Conservation (phyloP, 2,329 filamentous ascomycete genomes). For the Epichloe gansuensis region DNA sequence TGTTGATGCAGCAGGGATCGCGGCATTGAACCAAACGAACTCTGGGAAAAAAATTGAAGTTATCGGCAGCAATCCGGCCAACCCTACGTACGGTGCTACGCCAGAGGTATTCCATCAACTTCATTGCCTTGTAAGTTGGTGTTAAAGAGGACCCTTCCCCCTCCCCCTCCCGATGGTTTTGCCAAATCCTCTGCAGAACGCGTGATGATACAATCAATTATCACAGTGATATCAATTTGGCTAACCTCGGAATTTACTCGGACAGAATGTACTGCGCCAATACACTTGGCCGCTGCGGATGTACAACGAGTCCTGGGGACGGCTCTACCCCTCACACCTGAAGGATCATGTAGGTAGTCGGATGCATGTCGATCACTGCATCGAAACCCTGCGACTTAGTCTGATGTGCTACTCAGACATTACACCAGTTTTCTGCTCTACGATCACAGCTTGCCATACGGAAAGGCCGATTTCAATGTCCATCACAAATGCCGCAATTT, state of each 20-base stretch:
- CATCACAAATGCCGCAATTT: slow-evolving; percentile 3
- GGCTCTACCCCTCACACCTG: not conserved
- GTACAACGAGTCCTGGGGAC: slow-evolving; percentile 1
- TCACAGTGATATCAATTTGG: not conserved
- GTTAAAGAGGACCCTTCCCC: too few species aligned
- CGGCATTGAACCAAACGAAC: not conserved
- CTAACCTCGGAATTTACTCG: not conserved
- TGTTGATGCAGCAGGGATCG: not conserved
- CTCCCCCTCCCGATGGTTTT: too few species aligned
- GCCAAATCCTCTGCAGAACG: too few species aligned
- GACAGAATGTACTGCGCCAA: slow-evolving; percentile 2
- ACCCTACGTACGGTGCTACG: not conserved
- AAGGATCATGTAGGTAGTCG: not conserved
- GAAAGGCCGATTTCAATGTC: not conserved
- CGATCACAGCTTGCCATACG: not conserved
- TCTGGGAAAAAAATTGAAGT: not conserved
- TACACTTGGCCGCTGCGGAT: slow-evolving; percentile 2
- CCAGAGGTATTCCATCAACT: not conserved
- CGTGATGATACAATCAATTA: too few species aligned
- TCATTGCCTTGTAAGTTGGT: slow-evolving; percentile 1
- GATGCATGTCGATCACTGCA: slow-evolving; percentile 2
- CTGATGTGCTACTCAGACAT: slow-evolving; percentile 3
- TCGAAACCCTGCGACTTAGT: slow-evolving; percentile 3
- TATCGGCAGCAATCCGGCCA: not conserved
- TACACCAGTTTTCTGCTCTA: not conserved